Evolutionary conservation across 192 early-diverging fungal species (phyloP).

Genomic region (Podila epigama): DNA sequence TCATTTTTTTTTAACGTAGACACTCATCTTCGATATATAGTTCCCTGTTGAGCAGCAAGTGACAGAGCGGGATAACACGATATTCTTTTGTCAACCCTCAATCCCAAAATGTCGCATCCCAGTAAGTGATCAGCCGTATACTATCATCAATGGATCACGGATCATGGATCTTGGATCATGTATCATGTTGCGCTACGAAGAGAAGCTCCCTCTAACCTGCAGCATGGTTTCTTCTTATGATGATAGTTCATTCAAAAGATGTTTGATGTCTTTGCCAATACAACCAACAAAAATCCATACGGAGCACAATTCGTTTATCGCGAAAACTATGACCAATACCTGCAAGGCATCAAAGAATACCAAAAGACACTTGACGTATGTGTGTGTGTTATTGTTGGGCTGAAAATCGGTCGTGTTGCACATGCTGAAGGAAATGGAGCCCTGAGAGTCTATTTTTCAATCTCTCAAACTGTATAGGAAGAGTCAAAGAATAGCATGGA

Average conservation of each 20-base stretch:
- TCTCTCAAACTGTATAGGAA: not conserved
- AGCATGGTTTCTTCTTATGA: not conserved
- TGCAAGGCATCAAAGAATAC: constrained; percentile 22
- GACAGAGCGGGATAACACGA: constrained; percentile 17
- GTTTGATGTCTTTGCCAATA: constrained; percentile 24
- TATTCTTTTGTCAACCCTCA: constrained; percentile 37
- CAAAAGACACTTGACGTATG: constrained; percentile 24
- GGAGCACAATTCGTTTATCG: constrained; percentile 9
- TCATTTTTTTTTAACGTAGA: too few relatives aligned
- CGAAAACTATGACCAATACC: constrained; percentile 17
- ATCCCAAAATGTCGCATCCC: constrained; percentile 35
- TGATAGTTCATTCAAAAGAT: constrained; percentile 33
- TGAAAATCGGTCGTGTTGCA: too few relatives aligned
- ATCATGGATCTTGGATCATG: not conserved
- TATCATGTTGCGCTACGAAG: too few relatives aligned
- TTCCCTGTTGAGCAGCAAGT: constrained; percentile 27
- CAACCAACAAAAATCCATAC: constrained; percentile 17
- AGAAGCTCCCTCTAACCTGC: too few relatives aligned
- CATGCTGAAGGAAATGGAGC: too few relatives aligned
- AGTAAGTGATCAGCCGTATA: constrained; percentile 8
- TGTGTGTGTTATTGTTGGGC: not conserved
- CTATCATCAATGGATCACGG: not conserved
- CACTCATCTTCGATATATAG: constrained; percentile 10
- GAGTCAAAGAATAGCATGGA: constrained; percentile 16
- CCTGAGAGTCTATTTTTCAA: not conserved